Percentiles rank a stretch among this genome's conserved stretches.
These are phyloP conservation scores for Blastobotrys chiropterorum DNA, from an alignment of 805 yeast species.

Conservation along the genomic window DNA sequence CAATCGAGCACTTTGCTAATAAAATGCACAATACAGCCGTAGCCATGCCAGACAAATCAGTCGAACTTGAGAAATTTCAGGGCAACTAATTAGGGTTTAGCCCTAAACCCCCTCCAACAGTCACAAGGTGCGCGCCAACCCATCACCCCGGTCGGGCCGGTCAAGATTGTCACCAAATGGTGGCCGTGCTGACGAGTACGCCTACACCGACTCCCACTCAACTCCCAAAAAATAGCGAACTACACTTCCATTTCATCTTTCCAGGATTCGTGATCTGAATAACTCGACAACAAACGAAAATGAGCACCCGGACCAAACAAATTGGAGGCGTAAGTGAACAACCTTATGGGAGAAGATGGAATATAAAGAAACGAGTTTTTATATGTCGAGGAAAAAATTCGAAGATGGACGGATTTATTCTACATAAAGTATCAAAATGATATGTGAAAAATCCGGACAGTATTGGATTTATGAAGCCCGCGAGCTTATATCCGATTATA, in stretches of 20 bases:
- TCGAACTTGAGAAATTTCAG: not conserved
- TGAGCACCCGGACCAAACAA: slow-evolving; percentile 31
- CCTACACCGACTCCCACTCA: not conserved
- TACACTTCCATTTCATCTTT: not conserved
- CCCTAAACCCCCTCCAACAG: not conserved
- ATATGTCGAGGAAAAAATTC: no score
- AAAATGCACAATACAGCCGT: not conserved
- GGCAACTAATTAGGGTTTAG: not conserved
- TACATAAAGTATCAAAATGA: not conserved
- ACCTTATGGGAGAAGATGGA: not conserved
- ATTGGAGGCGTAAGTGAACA: slow-evolving; percentile 29
- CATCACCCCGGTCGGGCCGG: not conserved
- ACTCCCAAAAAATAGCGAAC: not conserved
- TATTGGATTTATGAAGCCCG: not conserved
- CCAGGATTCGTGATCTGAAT: slow-evolving; percentile 1
- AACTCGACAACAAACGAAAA: slow-evolving; percentile 13
- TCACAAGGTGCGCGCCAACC: not conserved
- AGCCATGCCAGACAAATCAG: not conserved
- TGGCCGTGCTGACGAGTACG: not conserved
- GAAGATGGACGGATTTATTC: not conserved
- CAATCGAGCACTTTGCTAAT: no score
- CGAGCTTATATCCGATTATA: no score
- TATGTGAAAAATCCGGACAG: not conserved
- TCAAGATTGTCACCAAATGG: not conserved
- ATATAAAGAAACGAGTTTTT: no score